Evolutionary conservation across 495 filamentous ascomycete genomes (phyloP).

Genomic region (Penicillium egyptiacum): DNA sequence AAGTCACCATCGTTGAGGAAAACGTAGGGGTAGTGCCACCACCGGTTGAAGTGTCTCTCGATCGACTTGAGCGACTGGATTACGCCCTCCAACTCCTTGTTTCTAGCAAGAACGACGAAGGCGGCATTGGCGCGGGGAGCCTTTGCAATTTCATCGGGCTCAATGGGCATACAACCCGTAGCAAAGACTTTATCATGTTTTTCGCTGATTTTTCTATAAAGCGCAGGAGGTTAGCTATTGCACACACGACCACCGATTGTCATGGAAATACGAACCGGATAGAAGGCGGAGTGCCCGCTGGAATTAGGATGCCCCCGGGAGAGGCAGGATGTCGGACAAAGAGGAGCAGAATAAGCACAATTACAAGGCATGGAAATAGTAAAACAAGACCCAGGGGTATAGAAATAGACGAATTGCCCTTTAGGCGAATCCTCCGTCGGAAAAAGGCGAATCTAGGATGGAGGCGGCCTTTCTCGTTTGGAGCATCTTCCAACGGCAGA

Average conservation of each 20-base stretch:
- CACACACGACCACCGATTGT: background rate
- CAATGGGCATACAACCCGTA: conserved; percentile 69
- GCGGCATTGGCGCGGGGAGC: conserved; percentile 84
- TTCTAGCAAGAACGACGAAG: conserved; percentile 92
- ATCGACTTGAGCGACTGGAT: conserved; percentile 97
- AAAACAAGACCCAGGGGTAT: conserved; percentile 91
- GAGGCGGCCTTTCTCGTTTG: conserved; percentile 52
- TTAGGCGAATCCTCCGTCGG: conserved; percentile 82
- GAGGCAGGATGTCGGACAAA: conserved; percentile 87
- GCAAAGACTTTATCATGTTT: conserved; percentile 95
- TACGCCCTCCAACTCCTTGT: conserved; percentile 95
- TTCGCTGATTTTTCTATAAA: conserved; percentile 88
- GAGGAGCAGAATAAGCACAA: conserved; percentile 85
- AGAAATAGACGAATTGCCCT: conserved; percentile 90
- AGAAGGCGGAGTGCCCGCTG: conserved; percentile 82
- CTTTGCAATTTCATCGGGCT: conserved; percentile 56
- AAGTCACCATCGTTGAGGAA: conserved; percentile 99
- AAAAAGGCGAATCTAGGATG: conserved; percentile 76
- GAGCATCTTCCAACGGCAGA: conserved; percentile 60
- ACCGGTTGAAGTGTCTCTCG: conserved; percentile 97
- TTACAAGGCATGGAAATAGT: conserved; percentile 87
- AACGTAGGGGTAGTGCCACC: conserved; percentile 99
- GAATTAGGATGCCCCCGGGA: conserved; percentile 79
- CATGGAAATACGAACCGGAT: conserved; percentile 67
- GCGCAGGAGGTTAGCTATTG: conserved; percentile 13